Conservation (phyloP, 257 asterid species). For the Handroanthus guayacan region DNA sequence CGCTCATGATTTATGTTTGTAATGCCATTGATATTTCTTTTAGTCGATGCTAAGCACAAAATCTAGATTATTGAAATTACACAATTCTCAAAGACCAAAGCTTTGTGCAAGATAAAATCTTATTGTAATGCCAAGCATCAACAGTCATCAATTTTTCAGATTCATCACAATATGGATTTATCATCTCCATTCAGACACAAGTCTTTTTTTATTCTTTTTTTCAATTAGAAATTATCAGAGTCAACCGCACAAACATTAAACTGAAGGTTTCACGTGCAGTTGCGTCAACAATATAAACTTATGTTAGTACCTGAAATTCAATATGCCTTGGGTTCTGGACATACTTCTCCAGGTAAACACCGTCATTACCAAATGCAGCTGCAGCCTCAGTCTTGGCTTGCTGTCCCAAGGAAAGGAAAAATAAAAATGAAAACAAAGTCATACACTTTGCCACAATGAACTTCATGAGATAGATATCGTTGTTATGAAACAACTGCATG, state of each 20-base stretch:
- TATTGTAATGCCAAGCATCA: not conserved
- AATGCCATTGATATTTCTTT: not conserved
- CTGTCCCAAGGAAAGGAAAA: conserved; percentile 37
- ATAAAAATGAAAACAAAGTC: not conserved
- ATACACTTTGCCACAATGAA: conserved; percentile 24
- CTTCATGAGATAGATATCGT: conserved; percentile 9
- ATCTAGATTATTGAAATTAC: not conserved
- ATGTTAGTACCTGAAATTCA: conserved; percentile 67
- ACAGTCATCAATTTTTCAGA: conserved; percentile 13
- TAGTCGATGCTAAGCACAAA: not conserved
- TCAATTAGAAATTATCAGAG: not conserved
- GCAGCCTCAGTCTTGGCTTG: conserved; percentile 96
- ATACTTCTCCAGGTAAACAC: conserved; percentile 95
- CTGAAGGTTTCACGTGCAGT: not conserved
- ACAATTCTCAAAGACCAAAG: not conserved
- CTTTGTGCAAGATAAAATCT: conserved; percentile 10
- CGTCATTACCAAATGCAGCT: conserved; percentile 99
- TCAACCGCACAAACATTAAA: not conserved
- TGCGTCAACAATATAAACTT: conserved; percentile 1
- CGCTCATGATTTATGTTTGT: no score
- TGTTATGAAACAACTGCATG: not conserved
- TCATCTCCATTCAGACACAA: conserved; percentile 16
- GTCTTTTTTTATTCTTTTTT: conserved; percentile 17
- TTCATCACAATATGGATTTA: not conserved
- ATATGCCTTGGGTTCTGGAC: conserved; percentile 96